Base-by-base conservation (phyloP, 1,284 basidiomycete species). In the Dichomitus squalens region DNA sequence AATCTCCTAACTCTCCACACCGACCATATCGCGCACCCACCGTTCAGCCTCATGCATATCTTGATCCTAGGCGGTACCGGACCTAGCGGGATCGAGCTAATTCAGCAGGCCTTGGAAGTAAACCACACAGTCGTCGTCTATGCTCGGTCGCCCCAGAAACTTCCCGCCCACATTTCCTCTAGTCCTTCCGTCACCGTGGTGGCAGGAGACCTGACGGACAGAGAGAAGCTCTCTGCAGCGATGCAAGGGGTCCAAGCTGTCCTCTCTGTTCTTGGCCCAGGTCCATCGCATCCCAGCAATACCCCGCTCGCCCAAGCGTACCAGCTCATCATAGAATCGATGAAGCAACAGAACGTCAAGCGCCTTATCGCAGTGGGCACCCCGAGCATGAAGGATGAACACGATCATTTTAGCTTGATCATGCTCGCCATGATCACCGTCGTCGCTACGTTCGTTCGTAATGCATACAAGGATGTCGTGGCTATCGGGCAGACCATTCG, bases 281-380 rank as follows among this genome's bases (percentile, higher is more conserved):
- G 73, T 0, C 69, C 70, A 4, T 67, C 71, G 38, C 71, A 82
- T 65, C 76, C 81, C 21, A 58, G 72, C 35, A 75, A 78, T 57
- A 83, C 79, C 6, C 88, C 88, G 5, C 74, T 90, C 49, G 85
- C 86, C 2, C 76, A 76, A 31, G 85, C 78, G 21, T 90, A 88
- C 67, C 66, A 72, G 14, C 61, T 73, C 39, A 66, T 90, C 63
- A 76, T 90, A 61, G 75, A 76, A 25, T 55, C 77, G 52, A 88
- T 90, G 86, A 72, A 75, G 48, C 68, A 75, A 34, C 73, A 75
- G 34, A 66, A 71, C 25, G 75, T 88, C 57, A 80, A 76, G 49
- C 82, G 88, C 4, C 75, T 90, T 64, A 79, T 90, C 52, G 77
- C 79, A 18, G 80, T 90, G 16, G 86, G 85, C 9, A 88, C 88